phyloP scores from a whole-genome alignment of 2,329 filamentous ascomycete species.

The Zalaria sp. region DNA sequence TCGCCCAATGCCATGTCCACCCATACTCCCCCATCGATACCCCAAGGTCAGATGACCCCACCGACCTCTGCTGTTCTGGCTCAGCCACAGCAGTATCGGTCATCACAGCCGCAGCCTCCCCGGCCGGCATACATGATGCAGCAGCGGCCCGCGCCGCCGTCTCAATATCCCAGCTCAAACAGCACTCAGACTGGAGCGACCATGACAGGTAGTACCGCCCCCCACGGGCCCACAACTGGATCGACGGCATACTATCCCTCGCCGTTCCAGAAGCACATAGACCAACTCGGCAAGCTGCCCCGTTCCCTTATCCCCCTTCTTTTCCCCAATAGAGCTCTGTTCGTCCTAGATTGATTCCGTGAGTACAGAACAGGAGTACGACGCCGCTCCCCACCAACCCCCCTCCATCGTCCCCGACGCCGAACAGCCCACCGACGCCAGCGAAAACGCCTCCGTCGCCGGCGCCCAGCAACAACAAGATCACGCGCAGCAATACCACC shows the following conservation, averaged over 20 bases:
- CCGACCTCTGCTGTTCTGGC: conserved; percentile 42
- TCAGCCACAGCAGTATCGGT: conserved; percentile 29
- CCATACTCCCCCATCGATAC: conserved; percentile 46
- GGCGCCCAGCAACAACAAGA: conserved; percentile 12
- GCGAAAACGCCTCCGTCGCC: conserved; percentile 45
- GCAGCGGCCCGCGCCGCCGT: conserved; percentile 18
- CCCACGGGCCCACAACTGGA: conserved; percentile 14
- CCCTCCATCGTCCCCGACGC: conserved; percentile 48
- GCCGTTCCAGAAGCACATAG: conserved; percentile 85
- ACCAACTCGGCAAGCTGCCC: conserved; percentile 81
- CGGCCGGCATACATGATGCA: conserved; percentile 25
- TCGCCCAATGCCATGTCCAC: conserved; percentile 45
- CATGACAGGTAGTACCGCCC: background rate
- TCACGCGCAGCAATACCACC: background rate
- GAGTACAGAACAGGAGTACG: conserved; percentile 88
- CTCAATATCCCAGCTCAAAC: conserved; percentile 17
- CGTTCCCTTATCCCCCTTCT: conserved; percentile 28
- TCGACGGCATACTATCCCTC: conserved; percentile 59
- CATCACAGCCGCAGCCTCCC: conserved; percentile 32
- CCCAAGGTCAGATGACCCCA: conserved; percentile 48
- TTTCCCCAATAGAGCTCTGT: conserved; percentile 43
- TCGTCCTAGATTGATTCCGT: conserved; percentile 55
- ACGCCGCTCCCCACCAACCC: conserved; percentile 46
- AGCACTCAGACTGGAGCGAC: conserved; percentile 9
- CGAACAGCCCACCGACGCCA: conserved; percentile 61